A percentile compares a stretch with the other conserved stretches of the same genome.
Conservation (phyloP, 1,284 basidiomycete species). For the Apiotrichum mycotoxinovorans region DNA sequence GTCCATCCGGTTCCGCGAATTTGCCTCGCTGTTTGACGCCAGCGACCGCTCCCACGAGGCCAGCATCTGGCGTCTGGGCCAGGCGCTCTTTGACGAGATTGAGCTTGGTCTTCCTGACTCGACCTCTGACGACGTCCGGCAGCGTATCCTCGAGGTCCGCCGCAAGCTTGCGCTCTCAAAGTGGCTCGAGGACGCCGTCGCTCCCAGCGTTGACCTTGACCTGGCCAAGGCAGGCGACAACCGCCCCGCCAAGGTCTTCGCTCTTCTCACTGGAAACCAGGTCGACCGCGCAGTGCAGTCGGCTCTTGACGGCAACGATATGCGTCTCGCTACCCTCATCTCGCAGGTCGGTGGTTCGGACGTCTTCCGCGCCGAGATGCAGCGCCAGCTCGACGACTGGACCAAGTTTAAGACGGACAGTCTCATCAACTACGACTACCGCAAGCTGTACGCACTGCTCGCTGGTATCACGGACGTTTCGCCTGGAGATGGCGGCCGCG, state of each 20-base stretch:
- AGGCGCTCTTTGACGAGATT: slow-evolving; percentile 82
- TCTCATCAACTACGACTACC: slow-evolving; percentile 66
- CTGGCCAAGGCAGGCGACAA: slow-evolving; percentile 56
- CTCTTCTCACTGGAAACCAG: slow-evolving; percentile 81
- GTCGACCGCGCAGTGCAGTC: slow-evolving; percentile 74
- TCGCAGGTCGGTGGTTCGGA: slow-evolving; percentile 81
- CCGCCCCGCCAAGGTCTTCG: slow-evolving; percentile 62
- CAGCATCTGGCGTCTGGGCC: slow-evolving; percentile 77
- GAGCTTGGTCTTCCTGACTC: slow-evolving; percentile 64
- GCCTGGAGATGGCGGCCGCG: slow-evolving; percentile 57
- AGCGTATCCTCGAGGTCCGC: slow-evolving; percentile 55
- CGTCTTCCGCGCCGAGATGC: slow-evolving; percentile 70
- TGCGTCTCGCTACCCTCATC: slow-evolving; percentile 87
- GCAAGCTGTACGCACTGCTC: slow-evolving; percentile 79
- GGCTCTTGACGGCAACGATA: slow-evolving; percentile 71
- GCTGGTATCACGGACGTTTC: slow-evolving; percentile 71
- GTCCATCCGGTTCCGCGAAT: slow-evolving; percentile 72
- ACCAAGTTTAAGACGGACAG: slow-evolving; percentile 69
- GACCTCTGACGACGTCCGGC: slow-evolving; percentile 57
- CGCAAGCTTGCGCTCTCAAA: slow-evolving; percentile 77
- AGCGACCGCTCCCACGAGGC: slow-evolving; percentile 74
- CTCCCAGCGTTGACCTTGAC: slow-evolving; percentile 69
- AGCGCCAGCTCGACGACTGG: slow-evolving; percentile 80
- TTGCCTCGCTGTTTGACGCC: slow-evolving; percentile 67
- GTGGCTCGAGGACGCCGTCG: slow-evolving; percentile 79